phyloP scores from a whole-genome alignment of 345 rosid genomes.

The Punica granatum region DNA sequence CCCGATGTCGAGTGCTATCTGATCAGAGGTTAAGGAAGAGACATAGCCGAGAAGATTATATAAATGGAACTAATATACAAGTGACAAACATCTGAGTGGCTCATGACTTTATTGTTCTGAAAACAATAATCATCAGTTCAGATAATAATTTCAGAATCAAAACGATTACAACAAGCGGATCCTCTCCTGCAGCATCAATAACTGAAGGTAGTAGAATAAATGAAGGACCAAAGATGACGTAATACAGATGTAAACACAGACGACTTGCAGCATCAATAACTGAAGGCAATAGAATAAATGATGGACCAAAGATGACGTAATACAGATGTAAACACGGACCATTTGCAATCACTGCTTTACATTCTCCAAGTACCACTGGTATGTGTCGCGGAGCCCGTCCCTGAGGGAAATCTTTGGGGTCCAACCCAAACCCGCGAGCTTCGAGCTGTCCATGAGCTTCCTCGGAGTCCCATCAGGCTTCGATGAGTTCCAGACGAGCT shows the following conservation, averaged over 20 bases:
- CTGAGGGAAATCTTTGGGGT: constrained; percentile 52
- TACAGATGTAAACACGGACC: background rate
- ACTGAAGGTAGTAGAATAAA: background rate
- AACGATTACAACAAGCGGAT: too few species aligned
- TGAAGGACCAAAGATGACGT: background rate
- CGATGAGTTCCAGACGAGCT: constrained; percentile 73
- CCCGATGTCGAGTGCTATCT: background rate
- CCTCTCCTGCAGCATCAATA: too few species aligned
- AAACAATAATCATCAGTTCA: too few species aligned
- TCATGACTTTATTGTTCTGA: too few species aligned
- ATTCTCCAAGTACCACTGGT: constrained; percentile 81
- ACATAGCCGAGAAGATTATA: background rate
- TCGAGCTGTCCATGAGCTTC: constrained; percentile 92
- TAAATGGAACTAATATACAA: too few species aligned
- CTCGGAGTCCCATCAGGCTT: constrained; percentile 96
- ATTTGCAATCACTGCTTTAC: constrained; percentile 26
- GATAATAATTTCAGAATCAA: too few species aligned
- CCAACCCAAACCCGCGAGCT: constrained; percentile 78
- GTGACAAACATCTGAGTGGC: too few species aligned
- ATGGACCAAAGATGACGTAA: background rate
- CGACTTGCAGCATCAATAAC: background rate
- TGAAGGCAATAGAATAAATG: background rate
- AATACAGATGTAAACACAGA: background rate
- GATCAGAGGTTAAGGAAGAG: background rate
- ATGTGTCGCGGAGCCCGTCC: constrained; percentile 80